These are phyloP conservation scores for Jatropha podagrica DNA, from an alignment of 441 rosid species.

Conservation along the genomic window DNA sequence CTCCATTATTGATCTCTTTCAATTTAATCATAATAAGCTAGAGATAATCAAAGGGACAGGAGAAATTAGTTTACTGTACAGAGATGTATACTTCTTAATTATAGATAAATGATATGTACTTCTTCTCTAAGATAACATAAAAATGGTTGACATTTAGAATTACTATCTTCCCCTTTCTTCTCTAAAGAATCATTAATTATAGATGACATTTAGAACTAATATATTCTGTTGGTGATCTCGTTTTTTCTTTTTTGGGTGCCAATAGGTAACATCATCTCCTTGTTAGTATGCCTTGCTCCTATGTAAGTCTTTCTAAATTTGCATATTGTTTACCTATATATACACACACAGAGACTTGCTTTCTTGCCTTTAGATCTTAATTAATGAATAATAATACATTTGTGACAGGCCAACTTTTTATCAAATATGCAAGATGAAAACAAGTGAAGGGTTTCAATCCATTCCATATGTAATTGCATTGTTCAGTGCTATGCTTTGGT, in stretches of 20 bases:
- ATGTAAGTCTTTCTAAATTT: conserved; percentile 36
- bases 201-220: too few species aligned
- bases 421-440: conserved; percentile 61
- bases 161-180: too few species aligned
- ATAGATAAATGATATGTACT: too few species aligned
- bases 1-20: too few species aligned
- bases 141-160: too few species aligned
- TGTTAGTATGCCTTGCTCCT: conserved; percentile 64
- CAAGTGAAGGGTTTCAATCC: conserved; percentile 75
- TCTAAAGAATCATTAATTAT: too few species aligned
- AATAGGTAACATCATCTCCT: conserved; percentile 60
- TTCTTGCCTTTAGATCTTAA: neutral
- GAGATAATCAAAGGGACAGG: too few species aligned
- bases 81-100: too few species aligned
- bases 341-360: neutral
- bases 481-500: conserved; percentile 81
- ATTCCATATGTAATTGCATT: conserved; percentile 68
- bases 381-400: neutral
- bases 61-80: too few species aligned
- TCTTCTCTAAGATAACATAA: too few species aligned
- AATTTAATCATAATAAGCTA: too few species aligned
- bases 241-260: neutral
- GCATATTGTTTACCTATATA: too few species aligned
- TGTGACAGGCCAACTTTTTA: conserved; percentile 61
- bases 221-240: neutral